Conservation (phyloP, 257 asterid species). For the Coffea eugenioides region DNA sequence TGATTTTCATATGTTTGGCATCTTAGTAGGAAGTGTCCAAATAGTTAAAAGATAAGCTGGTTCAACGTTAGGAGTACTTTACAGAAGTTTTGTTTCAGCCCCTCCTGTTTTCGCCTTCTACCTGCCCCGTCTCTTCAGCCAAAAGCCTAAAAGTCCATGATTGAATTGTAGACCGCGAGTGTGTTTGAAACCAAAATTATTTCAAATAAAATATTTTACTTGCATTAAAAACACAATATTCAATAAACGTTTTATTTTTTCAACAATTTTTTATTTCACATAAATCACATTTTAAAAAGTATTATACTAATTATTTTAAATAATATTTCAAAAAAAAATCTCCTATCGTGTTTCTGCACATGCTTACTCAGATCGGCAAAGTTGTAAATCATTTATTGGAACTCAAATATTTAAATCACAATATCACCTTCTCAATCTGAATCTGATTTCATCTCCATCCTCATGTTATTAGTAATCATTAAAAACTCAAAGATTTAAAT, state of each 20-base stretch:
- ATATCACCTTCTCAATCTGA: neutral
- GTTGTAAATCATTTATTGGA: neutral
- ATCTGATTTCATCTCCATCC: neutral
- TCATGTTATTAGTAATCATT: too few relatives aligned
- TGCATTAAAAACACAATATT: too few relatives aligned
- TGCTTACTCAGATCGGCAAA: neutral
- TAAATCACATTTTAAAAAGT: too few relatives aligned
- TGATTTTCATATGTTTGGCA: neutral
- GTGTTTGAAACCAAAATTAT: too few relatives aligned
- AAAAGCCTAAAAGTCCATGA: neutral
- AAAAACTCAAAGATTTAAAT: neutral
- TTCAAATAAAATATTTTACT: too few relatives aligned
- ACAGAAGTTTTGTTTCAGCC: too few relatives aligned
- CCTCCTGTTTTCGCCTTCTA: neutral
- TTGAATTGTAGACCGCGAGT: neutral
- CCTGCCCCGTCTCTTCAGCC: neutral
- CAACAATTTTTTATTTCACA: too few relatives aligned
- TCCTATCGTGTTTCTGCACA: neutral
- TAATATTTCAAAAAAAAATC: too few relatives aligned
- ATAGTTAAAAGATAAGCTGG: neutral
- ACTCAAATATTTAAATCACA: neutral
- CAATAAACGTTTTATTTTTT: too few relatives aligned
- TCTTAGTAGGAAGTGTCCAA: neutral
- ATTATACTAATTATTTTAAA: too few relatives aligned
- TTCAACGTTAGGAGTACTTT: neutral